These are phyloP conservation scores for Tricholoma matsutake DNA, from an alignment of 768 basidiomycete genomes.

Conservation along the genomic window DNA sequence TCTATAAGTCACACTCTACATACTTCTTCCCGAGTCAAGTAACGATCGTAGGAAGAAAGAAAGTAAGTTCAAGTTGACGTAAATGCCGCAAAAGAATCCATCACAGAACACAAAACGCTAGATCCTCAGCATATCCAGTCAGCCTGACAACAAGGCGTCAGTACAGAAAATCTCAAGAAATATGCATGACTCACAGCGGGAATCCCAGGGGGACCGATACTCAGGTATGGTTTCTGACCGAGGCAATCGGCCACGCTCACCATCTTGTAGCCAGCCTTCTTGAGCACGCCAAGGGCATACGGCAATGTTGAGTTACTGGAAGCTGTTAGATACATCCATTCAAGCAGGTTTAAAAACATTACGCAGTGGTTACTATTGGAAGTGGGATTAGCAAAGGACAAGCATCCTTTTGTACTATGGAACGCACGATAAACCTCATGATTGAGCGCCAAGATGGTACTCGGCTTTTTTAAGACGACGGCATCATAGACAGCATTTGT, in stretches of 20 bases:
- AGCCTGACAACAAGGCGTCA: background rate
- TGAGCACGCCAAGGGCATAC: conserved; percentile 34
- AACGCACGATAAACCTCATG: conserved; percentile 35
- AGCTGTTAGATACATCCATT: background rate
- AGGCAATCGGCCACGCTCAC: conserved; percentile 44
- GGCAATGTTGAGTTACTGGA: conserved; percentile 33
- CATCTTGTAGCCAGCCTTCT: conserved; percentile 38
- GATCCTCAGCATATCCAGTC: conserved; percentile 1
- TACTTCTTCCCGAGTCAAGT: background rate
- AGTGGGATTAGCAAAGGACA: conserved; percentile 1
- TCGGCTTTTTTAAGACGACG: conserved; percentile 26
- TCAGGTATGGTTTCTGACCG: conserved; percentile 35
- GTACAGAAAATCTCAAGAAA: background rate
- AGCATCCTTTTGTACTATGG: background rate
- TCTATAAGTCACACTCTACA: background rate
- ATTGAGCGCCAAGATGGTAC: conserved; percentile 36
- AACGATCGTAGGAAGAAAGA: background rate
- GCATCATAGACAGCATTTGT: conserved; percentile 29
- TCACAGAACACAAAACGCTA: background rate
- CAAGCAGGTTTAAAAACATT: conserved; percentile 8
- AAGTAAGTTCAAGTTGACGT: background rate
- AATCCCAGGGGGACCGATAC: conserved; percentile 24
- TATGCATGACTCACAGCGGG: conserved; percentile 27
- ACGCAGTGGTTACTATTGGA: conserved; percentile 21
- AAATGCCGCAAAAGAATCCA: background rate